Conservation (phyloP, 2,329 filamentous ascomycete genomes). For the Hymenoscyphus scutula region DNA sequence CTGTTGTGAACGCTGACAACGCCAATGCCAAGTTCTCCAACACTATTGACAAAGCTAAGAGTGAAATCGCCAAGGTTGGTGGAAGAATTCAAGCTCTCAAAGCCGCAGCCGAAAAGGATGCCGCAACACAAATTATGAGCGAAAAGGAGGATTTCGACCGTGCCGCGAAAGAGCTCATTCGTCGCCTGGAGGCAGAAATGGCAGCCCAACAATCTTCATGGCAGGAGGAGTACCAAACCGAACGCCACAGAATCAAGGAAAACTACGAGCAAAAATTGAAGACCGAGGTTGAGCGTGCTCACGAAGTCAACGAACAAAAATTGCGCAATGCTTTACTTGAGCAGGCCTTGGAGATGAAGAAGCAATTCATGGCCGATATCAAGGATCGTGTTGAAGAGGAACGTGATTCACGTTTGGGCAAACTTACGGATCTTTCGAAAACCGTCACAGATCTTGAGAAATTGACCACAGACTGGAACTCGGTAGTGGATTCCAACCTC, state of each 20-base stretch:
- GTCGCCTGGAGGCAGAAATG: constrained; percentile 83
- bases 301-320: constrained; percentile 78
- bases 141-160: constrained; percentile 77
- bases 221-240: constrained; percentile 83
- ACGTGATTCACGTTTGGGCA: constrained; percentile 80
- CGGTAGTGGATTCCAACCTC: constrained; percentile 84
- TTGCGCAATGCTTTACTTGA: constrained; percentile 83
- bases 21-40: constrained; percentile 73
- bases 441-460: constrained; percentile 82
- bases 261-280: constrained; percentile 78
- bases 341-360: constrained; percentile 86
- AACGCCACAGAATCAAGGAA: constrained; percentile 75
- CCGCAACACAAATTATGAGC: constrained; percentile 58
- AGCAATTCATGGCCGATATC: constrained; percentile 76
- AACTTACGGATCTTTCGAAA: constrained; percentile 74
- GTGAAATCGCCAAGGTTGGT: constrained; percentile 74
- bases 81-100: constrained; percentile 71
- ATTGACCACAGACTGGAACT: constrained; percentile 85
- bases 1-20: constrained; percentile 85
- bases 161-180: constrained; percentile 82
- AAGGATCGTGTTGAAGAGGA: constrained; percentile 82
- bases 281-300: constrained; percentile 74
- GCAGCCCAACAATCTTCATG: constrained; percentile 75
- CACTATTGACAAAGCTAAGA: constrained; percentile 82
- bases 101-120: constrained; percentile 70